Conservation (phyloP, 2,329 filamentous ascomycete genomes). For the Colletotrichum phormii region DNA sequence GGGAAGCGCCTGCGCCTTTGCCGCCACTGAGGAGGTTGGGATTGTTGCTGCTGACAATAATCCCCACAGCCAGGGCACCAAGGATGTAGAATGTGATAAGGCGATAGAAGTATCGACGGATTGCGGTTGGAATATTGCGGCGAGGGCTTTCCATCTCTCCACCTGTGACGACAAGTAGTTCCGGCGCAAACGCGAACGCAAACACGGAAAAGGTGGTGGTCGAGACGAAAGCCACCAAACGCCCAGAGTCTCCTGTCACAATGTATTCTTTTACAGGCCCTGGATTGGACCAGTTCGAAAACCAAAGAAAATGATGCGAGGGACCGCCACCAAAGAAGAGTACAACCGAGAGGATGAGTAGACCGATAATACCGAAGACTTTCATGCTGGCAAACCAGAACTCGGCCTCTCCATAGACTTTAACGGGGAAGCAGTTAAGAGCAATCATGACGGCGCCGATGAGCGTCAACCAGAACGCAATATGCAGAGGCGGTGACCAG, state of each 20-base stretch:
- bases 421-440: no score
- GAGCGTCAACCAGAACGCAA: no score
- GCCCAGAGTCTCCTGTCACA: not conserved
- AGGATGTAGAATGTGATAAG: not conserved
- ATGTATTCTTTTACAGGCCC: not conserved
- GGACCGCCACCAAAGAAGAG: no score
- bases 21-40: not conserved
- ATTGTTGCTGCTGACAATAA: not conserved
- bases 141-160: not conserved
- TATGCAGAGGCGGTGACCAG: no score
- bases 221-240: not conserved
- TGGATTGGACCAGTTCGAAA: constrained; percentile 56
- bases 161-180: not conserved
- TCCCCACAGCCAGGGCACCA: not conserved
- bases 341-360: no score
- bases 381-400: no score
- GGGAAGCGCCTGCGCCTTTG: not conserved
- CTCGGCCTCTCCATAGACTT: no score
- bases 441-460: no score
- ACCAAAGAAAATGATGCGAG: no score
- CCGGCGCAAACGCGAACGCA: not conserved
- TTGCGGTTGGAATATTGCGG: not conserved
- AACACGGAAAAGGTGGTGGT: not conserved
- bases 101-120: not conserved
- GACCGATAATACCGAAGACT: no score